Percentiles rank a stretch among this genome's conserved stretches.
Evolutionary conservation across 805 yeast genomes (phyloP).

Genomic region (Pichia ethanolica): DNA sequence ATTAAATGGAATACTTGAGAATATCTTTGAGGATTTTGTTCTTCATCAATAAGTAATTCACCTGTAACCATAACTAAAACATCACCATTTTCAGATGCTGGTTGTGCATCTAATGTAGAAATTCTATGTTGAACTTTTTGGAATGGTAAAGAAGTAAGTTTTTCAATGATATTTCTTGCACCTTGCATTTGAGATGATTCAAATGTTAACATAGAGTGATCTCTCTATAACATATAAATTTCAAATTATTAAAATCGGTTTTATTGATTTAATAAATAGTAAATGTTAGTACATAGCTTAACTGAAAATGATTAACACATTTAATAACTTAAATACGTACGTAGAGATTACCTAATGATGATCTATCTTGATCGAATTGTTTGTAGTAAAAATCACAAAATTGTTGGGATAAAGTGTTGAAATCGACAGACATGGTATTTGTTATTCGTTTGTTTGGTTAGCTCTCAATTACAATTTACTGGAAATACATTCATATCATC

Average conservation of each 20-base stretch:
- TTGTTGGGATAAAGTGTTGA: conserved; percentile 44
- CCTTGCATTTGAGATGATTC: conserved; percentile 95
- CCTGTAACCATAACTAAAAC: conserved; percentile 98
- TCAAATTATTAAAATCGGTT: too few relatives aligned
- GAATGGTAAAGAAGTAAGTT: conserved; percentile 82
- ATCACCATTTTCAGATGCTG: conserved; percentile 87
- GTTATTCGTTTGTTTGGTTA: too few relatives aligned
- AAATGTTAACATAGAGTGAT: conserved; percentile 94
- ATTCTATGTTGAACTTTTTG: conserved; percentile 89
- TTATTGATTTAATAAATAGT: too few relatives aligned
- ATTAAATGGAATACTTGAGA: conserved; percentile 96
- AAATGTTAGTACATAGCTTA: too few relatives aligned
- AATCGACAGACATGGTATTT: conserved; percentile 27
- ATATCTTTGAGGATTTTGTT: conserved; percentile 90
- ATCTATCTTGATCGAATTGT: conserved; percentile 88
- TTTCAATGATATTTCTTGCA: conserved; percentile 86
- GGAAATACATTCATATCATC: too few relatives aligned
- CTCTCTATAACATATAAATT: conserved; percentile 43
- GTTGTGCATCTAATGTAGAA: conserved; percentile 95
- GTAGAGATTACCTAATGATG: conserved; percentile 87
- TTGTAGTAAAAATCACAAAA: conserved; percentile 93
- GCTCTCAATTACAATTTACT: too few relatives aligned
- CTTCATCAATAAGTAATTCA: conserved; percentile 86
- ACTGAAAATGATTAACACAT: too few relatives aligned
- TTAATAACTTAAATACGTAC: conserved; percentile 26